These are phyloP conservation scores for Trametes cingulata DNA, from an alignment of 768 basidiomycete species.

Conservation along the genomic window DNA sequence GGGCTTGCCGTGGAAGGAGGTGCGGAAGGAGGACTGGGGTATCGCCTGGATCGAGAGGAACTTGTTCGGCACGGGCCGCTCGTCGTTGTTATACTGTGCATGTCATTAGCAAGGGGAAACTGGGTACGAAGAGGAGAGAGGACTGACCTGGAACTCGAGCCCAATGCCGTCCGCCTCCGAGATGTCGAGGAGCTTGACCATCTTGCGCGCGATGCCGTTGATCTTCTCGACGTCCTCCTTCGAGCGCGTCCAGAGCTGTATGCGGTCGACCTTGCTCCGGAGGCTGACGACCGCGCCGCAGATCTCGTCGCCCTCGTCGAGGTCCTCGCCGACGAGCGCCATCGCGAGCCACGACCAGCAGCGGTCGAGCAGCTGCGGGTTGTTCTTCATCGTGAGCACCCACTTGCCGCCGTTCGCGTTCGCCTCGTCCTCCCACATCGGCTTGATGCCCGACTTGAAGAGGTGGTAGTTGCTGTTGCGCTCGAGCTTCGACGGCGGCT, in stretches of 20 bases:
- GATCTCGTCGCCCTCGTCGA: slow-evolving; percentile 72
- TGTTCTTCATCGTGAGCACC: slow-evolving; percentile 92
- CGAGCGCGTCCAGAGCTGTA: slow-evolving; percentile 87
- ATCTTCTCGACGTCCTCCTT: slow-evolving; percentile 86
- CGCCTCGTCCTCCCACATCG: slow-evolving; percentile 96
- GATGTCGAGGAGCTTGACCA: slow-evolving; percentile 81
- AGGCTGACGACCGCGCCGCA: slow-evolving; percentile 88
- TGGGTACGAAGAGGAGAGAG: background rate
- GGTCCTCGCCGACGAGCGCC: slow-evolving; percentile 82
- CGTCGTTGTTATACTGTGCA: slow-evolving; percentile 81
- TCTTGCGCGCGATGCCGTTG: slow-evolving; percentile 80
- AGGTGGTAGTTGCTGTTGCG: slow-evolving; percentile 93
- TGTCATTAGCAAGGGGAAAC: background rate
- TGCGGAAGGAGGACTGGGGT: slow-evolving; percentile 65
- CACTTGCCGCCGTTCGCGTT: slow-evolving; percentile 94
- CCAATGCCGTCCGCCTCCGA: slow-evolving; percentile 84
- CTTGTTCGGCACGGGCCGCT: slow-evolving; percentile 77
- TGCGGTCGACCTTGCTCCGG: slow-evolving; percentile 83
- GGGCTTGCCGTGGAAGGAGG: slow-evolving; percentile 54
- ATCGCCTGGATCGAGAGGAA: slow-evolving; percentile 78
- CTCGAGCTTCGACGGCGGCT: slow-evolving; percentile 85
- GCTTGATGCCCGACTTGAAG: slow-evolving; percentile 92
- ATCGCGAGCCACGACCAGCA: slow-evolving; percentile 91
- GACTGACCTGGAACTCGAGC: slow-evolving; percentile 83
- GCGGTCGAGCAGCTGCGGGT: slow-evolving; percentile 74